These are phyloP conservation scores for Penicillium cinerascens DNA, from an alignment of 495 filamentous ascomycete genomes.

Conservation along the genomic window DNA sequence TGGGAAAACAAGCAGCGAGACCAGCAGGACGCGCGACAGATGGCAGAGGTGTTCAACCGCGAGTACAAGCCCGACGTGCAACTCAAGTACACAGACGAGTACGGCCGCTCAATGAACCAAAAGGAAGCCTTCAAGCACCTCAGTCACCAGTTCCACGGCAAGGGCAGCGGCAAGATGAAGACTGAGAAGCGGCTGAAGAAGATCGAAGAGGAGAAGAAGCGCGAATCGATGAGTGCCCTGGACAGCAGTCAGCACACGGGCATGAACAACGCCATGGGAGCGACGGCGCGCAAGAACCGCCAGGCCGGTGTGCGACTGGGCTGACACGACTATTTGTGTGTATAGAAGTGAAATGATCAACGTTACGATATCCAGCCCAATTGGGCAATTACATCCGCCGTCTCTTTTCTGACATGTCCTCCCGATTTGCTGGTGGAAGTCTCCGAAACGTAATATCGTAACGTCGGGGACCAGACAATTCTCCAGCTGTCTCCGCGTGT, in stretches of 20 bases:
- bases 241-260: constrained; percentile 79
- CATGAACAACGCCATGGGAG: constrained; percentile 74
- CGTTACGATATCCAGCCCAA: constrained; percentile 7
- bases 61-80: constrained; percentile 88
- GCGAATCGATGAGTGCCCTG: constrained; percentile 73
- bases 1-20: constrained; percentile 85
- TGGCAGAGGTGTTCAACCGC: constrained; percentile 78
- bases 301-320: constrained; percentile 87
- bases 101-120: constrained; percentile 75
- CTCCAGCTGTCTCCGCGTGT: constrained; percentile 32
- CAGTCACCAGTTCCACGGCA: constrained; percentile 96
- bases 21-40: constrained; percentile 69
- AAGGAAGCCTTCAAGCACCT: constrained; percentile 97
- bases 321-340: constrained; percentile 30
- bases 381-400: constrained; percentile 4
- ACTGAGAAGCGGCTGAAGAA: constrained; percentile 96
- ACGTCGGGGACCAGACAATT: constrained; percentile 1
- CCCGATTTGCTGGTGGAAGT: constrained; percentile 9
- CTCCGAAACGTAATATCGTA: constrained; percentile 5
- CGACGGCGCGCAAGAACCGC: constrained; percentile 72
- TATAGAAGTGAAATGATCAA: constrained; percentile 14
- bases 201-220: constrained; percentile 91
- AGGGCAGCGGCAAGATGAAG: constrained; percentile 96
- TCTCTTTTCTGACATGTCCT: constrained; percentile 18
- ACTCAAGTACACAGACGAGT: constrained; percentile 85